Conservation (phyloP, 2,329 filamentous ascomycete species). For the Calycina herbarum region DNA sequence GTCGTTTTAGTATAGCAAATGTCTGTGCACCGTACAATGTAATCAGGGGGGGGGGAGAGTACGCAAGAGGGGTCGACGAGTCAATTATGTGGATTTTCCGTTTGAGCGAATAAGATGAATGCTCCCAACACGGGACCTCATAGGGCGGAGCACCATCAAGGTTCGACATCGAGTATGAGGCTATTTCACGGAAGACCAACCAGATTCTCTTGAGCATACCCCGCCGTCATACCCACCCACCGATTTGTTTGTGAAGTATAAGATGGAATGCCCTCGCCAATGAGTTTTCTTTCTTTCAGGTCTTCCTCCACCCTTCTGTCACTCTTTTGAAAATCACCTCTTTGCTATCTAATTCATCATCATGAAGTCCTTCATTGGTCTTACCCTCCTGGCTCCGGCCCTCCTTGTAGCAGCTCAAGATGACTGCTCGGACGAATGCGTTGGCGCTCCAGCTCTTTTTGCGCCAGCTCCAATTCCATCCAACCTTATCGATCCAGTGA, state of each 20-base stretch:
- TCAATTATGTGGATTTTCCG: neutral
- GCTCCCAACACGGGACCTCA: neutral
- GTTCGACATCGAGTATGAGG: neutral
- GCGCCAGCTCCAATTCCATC: constrained; percentile 19
- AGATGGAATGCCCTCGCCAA: neutral
- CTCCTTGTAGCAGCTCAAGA: constrained; percentile 15
- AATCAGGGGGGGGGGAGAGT: too few species aligned
- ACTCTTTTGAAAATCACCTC: neutral
- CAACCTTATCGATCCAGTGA: constrained; percentile 15
- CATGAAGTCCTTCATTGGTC: constrained; percentile 20
- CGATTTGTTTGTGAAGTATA: constrained; percentile 5
- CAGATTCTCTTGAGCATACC: constrained; percentile 3
- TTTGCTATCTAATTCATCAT: constrained; percentile 7
- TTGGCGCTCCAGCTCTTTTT: constrained; percentile 15
- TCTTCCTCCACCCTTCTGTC: constrained; percentile 10
- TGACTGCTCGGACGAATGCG: constrained; percentile 15
- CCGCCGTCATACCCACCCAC: neutral
- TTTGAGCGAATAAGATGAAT: neutral
- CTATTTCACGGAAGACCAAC: neutral
- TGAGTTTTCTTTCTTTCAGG: constrained; percentile 3
- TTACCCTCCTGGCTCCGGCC: constrained; percentile 16
- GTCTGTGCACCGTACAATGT: too few species aligned
- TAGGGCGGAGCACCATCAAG: constrained; percentile 1
- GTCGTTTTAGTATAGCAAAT: too few species aligned
- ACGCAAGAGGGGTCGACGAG: neutral